phyloP scores from a whole-genome alignment of 768 basidiomycete species.

The Coprinopsis strossmayeri region DNA sequence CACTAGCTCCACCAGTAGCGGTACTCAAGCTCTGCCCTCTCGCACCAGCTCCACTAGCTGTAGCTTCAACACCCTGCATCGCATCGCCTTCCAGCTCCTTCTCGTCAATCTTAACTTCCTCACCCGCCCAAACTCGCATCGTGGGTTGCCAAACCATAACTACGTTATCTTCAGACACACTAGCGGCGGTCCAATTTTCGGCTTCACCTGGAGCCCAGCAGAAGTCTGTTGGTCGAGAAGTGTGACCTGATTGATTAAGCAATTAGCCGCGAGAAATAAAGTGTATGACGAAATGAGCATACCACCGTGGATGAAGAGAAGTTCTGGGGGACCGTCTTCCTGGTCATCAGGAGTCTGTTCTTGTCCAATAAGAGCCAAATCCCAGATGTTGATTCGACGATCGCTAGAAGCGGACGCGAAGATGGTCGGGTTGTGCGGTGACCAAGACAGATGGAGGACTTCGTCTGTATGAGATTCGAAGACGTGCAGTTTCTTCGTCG shows the following conservation, averaged over 20 bases:
- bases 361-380: slow-evolving; percentile 81
- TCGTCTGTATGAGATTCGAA: slow-evolving; percentile 95
- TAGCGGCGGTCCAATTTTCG: slow-evolving; percentile 82
- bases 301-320: slow-evolving; percentile 95
- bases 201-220: slow-evolving; percentile 85
- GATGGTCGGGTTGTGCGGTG: slow-evolving; percentile 84
- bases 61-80: slow-evolving; percentile 68
- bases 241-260: slow-evolving; percentile 60
- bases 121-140: slow-evolving; percentile 90
- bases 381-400: slow-evolving; percentile 92
- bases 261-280: too few relatives aligned
- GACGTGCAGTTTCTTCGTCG: slow-evolving; percentile 73
- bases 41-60: slow-evolving; percentile 22
- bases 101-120: slow-evolving; percentile 77
- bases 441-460: slow-evolving; percentile 92
- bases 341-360: slow-evolving; percentile 98
- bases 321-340: slow-evolving; percentile 95
- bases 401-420: slow-evolving; percentile 96
- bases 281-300: too few relatives aligned
- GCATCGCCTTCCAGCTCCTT: slow-evolving; percentile 78
- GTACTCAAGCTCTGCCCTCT: slow-evolving; percentile 45
- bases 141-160: slow-evolving; percentile 98
- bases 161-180: slow-evolving; percentile 94
- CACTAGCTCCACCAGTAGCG: slow-evolving; percentile 46
- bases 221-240: slow-evolving; percentile 87